Percentiles rank a stretch among this genome's conserved stretches.
Conservation (phyloP, 345 rosid genomes). For the Cardiospermum halicacabum region DNA sequence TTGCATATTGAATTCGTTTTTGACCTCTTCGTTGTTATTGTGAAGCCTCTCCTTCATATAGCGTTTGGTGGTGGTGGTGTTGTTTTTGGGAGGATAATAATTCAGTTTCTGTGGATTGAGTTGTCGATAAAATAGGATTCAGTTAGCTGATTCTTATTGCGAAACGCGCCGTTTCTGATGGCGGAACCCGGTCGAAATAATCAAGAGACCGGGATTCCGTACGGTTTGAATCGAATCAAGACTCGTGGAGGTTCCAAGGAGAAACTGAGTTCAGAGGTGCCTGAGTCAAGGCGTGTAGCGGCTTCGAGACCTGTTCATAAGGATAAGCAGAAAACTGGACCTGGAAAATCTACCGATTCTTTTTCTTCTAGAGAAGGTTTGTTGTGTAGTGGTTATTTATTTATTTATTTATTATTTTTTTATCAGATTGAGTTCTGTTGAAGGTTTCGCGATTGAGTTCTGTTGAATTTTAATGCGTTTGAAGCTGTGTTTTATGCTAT, state of each 20-base stretch:
- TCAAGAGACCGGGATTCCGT: slow-evolving; percentile 42
- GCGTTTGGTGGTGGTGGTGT: background rate
- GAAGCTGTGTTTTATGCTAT: background rate
- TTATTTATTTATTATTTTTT: background rate
- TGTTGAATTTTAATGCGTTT: background rate
- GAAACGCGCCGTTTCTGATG: slow-evolving; percentile 21
- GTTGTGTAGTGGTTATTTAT: background rate
- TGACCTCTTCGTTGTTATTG: background rate
- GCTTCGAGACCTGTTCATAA: slow-evolving; percentile 38
- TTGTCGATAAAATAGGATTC: slow-evolving; percentile 22
- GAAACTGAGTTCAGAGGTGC: slow-evolving; percentile 31
- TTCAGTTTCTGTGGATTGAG: background rate
- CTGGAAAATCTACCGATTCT: slow-evolving; percentile 20
- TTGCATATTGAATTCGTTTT: background rate
- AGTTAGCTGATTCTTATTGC: slow-evolving; percentile 11
- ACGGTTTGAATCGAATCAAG: slow-evolving; percentile 76
- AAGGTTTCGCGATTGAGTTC: background rate
- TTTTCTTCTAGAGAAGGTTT: slow-evolving; percentile 34
- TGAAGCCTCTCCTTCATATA: background rate
- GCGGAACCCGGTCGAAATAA: slow-evolving; percentile 34
- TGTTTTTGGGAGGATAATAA: background rate
- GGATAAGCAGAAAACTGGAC: slow-evolving; percentile 37
- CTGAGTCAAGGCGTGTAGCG: slow-evolving; percentile 25
- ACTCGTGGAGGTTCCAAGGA: slow-evolving; percentile 42
- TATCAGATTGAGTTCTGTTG: background rate